Conservation (phyloP, 2,329 filamentous ascomycete genomes). For the Stagonosporopsis cucurbitacearum region DNA sequence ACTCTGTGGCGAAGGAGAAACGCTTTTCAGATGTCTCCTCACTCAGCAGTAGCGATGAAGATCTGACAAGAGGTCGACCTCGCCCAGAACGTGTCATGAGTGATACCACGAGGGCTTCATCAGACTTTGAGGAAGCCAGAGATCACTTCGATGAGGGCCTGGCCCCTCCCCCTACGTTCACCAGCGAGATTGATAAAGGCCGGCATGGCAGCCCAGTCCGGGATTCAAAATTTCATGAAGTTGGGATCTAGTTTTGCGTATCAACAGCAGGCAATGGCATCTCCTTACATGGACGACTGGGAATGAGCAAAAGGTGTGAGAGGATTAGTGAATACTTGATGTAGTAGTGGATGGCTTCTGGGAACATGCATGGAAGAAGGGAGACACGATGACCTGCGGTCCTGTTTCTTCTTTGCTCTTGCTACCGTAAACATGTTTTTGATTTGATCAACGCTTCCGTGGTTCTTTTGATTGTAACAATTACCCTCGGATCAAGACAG, state of each 20-base stretch:
- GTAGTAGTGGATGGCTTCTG: slow-evolving; percentile 9
- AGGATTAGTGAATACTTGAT: neutral
- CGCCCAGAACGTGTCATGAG: slow-evolving; percentile 29
- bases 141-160: slow-evolving; percentile 58
- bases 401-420: slow-evolving; percentile 2
- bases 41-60: slow-evolving; percentile 33
- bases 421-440: slow-evolving; percentile 9
- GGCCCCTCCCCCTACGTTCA: slow-evolving; percentile 50
- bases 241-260: slow-evolving; percentile 30
- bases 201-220: slow-evolving; percentile 40
- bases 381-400: neutral
- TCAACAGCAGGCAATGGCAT: neutral
- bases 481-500: neutral
- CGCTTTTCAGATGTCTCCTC: slow-evolving; percentile 46
- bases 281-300: neutral
- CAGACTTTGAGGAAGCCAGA: slow-evolving; percentile 60
- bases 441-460: neutral
- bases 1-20: slow-evolving; percentile 19
- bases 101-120: slow-evolving; percentile 45
- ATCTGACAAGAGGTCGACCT: slow-evolving; percentile 28
- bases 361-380: too few species aligned
- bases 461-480: neutral
- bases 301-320: too few species aligned
- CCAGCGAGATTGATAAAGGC: slow-evolving; percentile 30
- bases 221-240: slow-evolving; percentile 45